Evolutionary conservation across 768 basidiomycete species (phyloP).

Genomic region (Saitozyma sp.): DNA sequence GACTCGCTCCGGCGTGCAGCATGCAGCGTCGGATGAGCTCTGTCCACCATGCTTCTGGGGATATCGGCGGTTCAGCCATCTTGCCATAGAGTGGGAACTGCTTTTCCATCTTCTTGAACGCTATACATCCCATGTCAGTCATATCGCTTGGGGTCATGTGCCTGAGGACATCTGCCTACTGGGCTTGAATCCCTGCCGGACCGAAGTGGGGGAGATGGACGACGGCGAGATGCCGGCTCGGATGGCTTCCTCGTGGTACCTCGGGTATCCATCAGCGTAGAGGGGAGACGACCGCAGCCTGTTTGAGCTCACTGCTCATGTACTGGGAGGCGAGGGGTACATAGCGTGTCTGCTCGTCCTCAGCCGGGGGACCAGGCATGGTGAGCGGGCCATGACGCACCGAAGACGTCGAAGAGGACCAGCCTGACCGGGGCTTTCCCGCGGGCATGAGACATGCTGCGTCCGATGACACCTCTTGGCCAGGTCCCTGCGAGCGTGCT

Average conservation of each 20-base stretch:
- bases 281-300: background rate
- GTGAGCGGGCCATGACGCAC: slow-evolving; percentile 15
- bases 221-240: slow-evolving; percentile 30
- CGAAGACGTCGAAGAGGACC: slow-evolving; percentile 51
- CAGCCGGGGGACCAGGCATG: background rate
- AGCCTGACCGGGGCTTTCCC: slow-evolving; percentile 28
- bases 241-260: slow-evolving; percentile 48
- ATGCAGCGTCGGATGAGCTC: slow-evolving; percentile 40
- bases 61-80: slow-evolving; percentile 26
- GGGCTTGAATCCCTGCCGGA: slow-evolving; percentile 41
- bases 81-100: slow-evolving; percentile 45
- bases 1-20: slow-evolving; percentile 30
- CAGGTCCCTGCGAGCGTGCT: too few relatives aligned
- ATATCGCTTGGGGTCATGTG: background rate
- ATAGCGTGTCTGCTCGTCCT: slow-evolving; percentile 42
- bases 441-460: background rate
- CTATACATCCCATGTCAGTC: slow-evolving; percentile 6
- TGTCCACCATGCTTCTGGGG: slow-evolving; percentile 48
- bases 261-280: background rate
- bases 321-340: slow-evolving; percentile 45
- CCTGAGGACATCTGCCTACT: slow-evolving; percentile 20
- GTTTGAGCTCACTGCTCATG: slow-evolving; percentile 42
- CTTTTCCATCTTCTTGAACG: slow-evolving; percentile 34
- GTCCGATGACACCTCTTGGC: too few relatives aligned
- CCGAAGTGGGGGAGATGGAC: slow-evolving; percentile 27